Conservation (phyloP, 208 protist species). For the Trypanosoma cruzi region DNA sequence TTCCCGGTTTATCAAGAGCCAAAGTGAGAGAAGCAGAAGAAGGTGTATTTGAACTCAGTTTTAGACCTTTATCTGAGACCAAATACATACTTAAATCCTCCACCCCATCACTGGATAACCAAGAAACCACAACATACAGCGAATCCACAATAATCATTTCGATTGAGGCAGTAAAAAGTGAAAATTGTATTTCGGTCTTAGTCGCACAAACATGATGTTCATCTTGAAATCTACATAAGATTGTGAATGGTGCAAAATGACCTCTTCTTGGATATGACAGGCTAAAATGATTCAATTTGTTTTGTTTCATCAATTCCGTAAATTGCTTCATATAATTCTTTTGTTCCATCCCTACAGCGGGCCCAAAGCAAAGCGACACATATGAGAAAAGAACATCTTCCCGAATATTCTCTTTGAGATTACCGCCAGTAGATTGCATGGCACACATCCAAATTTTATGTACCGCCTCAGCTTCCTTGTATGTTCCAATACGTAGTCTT, state of each 20-base stretch:
- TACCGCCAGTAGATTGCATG: background rate
- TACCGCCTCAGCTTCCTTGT: constrained; percentile 12
- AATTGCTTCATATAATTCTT: constrained; percentile 14
- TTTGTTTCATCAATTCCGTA: constrained; percentile 2
- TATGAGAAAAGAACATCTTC: constrained; percentile 20
- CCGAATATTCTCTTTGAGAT: background rate
- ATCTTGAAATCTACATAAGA: constrained; percentile 26
- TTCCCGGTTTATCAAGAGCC: constrained; percentile 38
- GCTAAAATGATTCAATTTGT: background rate
- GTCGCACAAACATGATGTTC: constrained; percentile 14
- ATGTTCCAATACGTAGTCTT: constrained; percentile 8
- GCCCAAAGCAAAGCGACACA: constrained; percentile 30
- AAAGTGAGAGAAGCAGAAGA: constrained; percentile 10
- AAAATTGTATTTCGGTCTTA: constrained; percentile 6
- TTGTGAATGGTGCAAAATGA: constrained; percentile 28
- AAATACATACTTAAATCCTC: background rate
- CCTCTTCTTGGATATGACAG: constrained; percentile 25
- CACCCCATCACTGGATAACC: background rate
- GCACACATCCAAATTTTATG: constrained; percentile 23
- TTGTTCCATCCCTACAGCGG: background rate
- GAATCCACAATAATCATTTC: constrained; percentile 19
- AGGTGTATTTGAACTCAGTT: constrained; percentile 4
- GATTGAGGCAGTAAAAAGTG: constrained; percentile 23
- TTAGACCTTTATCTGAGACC: background rate
- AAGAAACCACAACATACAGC: constrained; percentile 17